Base-by-base conservation (phyloP, 441 rosid species). In the Euphorbia celastroides region DNA sequence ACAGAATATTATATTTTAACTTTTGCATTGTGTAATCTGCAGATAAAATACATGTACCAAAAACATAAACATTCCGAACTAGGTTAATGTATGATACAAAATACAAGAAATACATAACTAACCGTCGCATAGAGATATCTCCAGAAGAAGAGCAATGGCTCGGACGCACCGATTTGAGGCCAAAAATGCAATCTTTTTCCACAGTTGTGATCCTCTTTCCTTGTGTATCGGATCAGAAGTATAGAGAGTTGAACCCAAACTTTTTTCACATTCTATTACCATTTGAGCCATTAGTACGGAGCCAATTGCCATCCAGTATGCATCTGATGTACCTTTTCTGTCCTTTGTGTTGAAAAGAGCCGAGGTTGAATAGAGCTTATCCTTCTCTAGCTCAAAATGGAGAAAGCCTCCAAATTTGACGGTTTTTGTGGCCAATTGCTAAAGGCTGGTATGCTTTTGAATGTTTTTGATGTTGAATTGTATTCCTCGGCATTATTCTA, bases 251-350 rank as follows among this genome's bases (percentile, higher is more conserved):
- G 75, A 62, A 94, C 80, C 67, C 97, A 80, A 14, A 94, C 79
- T 75, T 91, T 94, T 60, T 75, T 84, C 36, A 52, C 32, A 52
- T 94, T 68, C 30, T 82, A 59, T 66, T 75, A 32, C 83, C 81
- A 64, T 72, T 75, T 32, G 86, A 66, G 57, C 79, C 77, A 32
- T 74, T n/a, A n/a, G n/a, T n/a, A n/a, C n/a, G n/a, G n/a, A n/a
- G n/a, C n/a, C n/a, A n/a, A n/a, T 94, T 2, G 96, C 99, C 14
- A 94, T 97, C 66, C 97, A 91, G 62, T 89, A 91, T 30, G 96
- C 91, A 73, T 94, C 99, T 7, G 96, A 80, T 2, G 88, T 80
- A 65, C 97, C 97, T 69, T 79, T 89, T 23, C 85, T 87, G 2
- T 90, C 96, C 70, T 88, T 86, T 50, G 88, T 77, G n/a, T 5